Conservation (phyloP, 2,329 filamentous ascomycete species). For the Hypoxylon sp. region DNA sequence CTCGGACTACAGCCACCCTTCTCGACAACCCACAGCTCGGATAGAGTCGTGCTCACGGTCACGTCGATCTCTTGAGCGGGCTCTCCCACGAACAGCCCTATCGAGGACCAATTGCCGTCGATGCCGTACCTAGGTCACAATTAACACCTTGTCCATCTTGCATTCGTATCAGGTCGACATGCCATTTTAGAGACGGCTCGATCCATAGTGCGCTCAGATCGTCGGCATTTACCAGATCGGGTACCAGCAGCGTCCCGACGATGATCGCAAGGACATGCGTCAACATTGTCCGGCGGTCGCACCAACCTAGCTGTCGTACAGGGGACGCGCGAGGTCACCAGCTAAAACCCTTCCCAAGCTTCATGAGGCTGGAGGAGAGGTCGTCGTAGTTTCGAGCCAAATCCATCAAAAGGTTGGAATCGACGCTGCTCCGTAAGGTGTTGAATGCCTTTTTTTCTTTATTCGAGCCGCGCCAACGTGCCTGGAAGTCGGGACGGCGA, state of each 20-base stretch:
- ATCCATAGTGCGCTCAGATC: slow-evolving; percentile 42
- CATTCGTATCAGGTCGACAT: slow-evolving; percentile 32
- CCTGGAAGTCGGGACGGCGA: slow-evolving; percentile 14
- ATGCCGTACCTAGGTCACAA: slow-evolving; percentile 44
- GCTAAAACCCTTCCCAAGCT: slow-evolving; percentile 37
- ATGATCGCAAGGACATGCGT: slow-evolving; percentile 37
- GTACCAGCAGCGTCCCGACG: slow-evolving; percentile 41
- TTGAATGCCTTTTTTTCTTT: no score
- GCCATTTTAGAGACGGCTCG: slow-evolving; percentile 45
- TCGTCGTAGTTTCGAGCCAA: slow-evolving; percentile 24
- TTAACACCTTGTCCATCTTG: slow-evolving; percentile 32
- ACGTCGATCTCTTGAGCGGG: slow-evolving; percentile 63
- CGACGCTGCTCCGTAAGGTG: slow-evolving; percentile 5
- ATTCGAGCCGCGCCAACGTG: slow-evolving; percentile 17
- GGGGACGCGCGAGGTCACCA: slow-evolving; percentile 43
- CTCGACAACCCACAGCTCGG: slow-evolving; percentile 75
- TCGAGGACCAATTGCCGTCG: slow-evolving; percentile 77
- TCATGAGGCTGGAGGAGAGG: slow-evolving; percentile 41
- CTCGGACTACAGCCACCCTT: slow-evolving; percentile 61
- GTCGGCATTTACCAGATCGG: slow-evolving; percentile 39
- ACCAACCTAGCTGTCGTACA: slow-evolving; percentile 41
- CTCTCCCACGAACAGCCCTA: slow-evolving; percentile 60
- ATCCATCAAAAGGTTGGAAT: slow-evolving; percentile 36
- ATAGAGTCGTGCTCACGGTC: slow-evolving; percentile 71
- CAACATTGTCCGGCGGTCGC: slow-evolving; percentile 44